These are phyloP conservation scores for Stephania cephalantha DNA, from an alignment of 164 flowering plant genomes.

Conservation along the genomic window DNA sequence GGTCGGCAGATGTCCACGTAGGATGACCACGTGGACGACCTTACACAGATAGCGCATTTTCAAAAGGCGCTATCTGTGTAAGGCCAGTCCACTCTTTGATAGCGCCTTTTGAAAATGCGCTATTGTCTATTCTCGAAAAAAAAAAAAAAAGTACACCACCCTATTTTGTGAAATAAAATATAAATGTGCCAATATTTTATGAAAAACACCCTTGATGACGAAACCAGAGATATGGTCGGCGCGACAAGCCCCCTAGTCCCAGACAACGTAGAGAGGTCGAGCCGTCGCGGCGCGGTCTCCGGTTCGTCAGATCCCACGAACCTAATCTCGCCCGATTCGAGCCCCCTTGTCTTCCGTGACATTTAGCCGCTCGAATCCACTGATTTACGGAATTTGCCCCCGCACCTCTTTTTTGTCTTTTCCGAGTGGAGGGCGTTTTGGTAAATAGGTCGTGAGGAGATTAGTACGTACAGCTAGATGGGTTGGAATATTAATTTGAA, in stretches of 20 bases:
- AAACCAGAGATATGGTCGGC: background rate
- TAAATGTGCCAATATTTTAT: no score
- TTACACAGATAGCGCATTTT: no score
- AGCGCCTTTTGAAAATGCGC: no score
- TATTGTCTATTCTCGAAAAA: no score
- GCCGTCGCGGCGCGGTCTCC: background rate
- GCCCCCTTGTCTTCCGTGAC: background rate
- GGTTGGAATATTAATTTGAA: slow-evolving; percentile 3
- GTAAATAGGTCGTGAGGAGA: background rate
- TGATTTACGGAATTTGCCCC: background rate
- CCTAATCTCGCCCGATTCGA: background rate
- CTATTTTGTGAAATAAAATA: no score
- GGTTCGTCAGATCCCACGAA: slow-evolving; percentile 1
- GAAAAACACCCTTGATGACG: no score
- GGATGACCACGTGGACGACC: no score
- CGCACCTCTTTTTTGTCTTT: background rate
- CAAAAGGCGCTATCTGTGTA: no score
- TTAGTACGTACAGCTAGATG: background rate
- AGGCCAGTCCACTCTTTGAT: no score
- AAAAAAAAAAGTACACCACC: no score
- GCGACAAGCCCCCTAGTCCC: background rate
- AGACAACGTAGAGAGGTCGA: no score
- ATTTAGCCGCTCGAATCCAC: background rate
- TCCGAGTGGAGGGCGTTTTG: background rate
- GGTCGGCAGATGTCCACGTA: no score